Evolutionary conservation across 2,329 filamentous ascomycete species (phyloP).

Genomic region (Colletotrichum tanaceti): DNA sequence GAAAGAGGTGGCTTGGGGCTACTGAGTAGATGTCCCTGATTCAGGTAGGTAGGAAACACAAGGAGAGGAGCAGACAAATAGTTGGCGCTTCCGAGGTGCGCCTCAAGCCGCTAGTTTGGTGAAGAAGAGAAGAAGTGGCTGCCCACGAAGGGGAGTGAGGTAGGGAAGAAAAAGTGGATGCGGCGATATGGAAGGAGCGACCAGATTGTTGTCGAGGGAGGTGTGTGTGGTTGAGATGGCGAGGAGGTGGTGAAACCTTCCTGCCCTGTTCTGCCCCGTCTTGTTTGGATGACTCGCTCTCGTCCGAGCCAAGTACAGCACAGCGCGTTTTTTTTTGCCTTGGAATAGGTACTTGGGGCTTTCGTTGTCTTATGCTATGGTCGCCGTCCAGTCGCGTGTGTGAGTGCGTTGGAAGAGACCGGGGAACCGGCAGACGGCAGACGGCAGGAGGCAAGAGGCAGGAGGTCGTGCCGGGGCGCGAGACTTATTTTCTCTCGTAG

Average conservation of each 20-base stretch:
- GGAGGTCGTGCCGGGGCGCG: constrained; percentile 1
- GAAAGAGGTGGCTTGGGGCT: constrained; percentile 32
- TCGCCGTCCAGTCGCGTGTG: background rate
- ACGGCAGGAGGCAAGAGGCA: constrained; percentile 14
- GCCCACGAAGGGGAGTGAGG: background rate
- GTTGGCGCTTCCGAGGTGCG: constrained; percentile 28
- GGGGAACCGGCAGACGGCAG: constrained; percentile 24
- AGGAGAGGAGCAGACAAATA: constrained; percentile 25
- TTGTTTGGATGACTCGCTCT: constrained; percentile 17
- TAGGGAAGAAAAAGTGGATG: background rate
- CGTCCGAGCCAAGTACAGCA: constrained; percentile 10
- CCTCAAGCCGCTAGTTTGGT: constrained; percentile 32
- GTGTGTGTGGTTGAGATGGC: background rate
- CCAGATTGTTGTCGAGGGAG: background rate
- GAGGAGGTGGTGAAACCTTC: background rate
- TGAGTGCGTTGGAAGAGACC: background rate
- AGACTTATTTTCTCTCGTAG: background rate
- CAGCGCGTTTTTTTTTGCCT: background rate
- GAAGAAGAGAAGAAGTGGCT: constrained; percentile 12
- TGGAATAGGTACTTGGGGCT: too few relatives aligned
- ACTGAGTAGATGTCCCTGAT: constrained; percentile 24
- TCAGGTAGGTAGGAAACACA: constrained; percentile 11
- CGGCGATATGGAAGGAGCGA: constrained; percentile 13
- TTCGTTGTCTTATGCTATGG: constrained; percentile 1
- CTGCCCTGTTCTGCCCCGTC: background rate